A percentile compares a stretch with the other conserved stretches of the same genome.
phyloP scores from a whole-genome alignment of 306 rosid species.

The Inga oerstediana region DNA sequence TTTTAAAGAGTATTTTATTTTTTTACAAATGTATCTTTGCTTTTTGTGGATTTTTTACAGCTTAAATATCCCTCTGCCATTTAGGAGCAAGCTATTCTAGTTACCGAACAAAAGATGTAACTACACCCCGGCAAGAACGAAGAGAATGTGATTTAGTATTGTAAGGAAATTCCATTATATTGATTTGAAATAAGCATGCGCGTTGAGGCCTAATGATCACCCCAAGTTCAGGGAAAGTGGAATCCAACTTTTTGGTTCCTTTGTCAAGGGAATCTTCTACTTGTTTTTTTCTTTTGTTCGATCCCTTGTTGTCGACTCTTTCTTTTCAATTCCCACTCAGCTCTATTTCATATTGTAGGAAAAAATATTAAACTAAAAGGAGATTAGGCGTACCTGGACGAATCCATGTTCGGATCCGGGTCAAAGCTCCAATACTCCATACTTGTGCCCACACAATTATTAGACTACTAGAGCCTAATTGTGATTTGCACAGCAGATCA shows the following conservation, averaged over 20 bases:
- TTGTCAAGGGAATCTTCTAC: conserved; percentile 29
- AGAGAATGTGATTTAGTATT: neutral
- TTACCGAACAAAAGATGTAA: neutral
- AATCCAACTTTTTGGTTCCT: neutral
- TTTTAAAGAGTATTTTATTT: neutral
- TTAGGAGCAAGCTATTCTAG: neutral
- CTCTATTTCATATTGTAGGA: neutral
- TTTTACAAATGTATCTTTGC: neutral
- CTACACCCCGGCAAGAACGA: neutral
- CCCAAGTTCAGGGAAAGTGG: conserved; percentile 39
- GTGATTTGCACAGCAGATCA: too few species aligned
- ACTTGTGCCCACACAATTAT: too few species aligned
- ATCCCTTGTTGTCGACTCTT: conserved; percentile 27
- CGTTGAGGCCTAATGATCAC: conserved; percentile 43
- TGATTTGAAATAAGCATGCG: conserved; percentile 24
- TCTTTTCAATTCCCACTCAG: conserved; percentile 4
- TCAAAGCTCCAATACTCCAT: too few species aligned
- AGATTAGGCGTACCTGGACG: too few species aligned
- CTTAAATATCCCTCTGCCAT: neutral
- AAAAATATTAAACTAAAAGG: too few species aligned
- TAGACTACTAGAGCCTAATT: too few species aligned
- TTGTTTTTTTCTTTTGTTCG: conserved; percentile 11
- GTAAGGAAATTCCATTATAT: neutral
- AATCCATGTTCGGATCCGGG: too few species aligned
- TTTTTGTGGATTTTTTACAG: neutral